Percentiles rank a stretch among this genome's conserved stretches.
Evolutionary conservation across 2,329 filamentous ascomycete genomes (phyloP).

Genomic region (Diaporthe longicolla): DNA sequence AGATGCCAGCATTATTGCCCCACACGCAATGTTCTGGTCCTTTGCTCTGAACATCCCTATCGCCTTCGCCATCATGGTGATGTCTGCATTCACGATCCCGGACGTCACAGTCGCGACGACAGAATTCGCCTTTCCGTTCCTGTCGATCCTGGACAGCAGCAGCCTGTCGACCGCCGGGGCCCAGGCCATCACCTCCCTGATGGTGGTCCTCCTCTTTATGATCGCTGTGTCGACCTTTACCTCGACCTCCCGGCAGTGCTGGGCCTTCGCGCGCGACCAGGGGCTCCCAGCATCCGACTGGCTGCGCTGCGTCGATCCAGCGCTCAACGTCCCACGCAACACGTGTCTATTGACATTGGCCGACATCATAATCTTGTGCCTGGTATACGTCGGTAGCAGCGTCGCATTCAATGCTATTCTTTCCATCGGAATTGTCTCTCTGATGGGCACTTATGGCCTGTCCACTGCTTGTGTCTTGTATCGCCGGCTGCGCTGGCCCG

Average conservation of each 20-base stretch:
- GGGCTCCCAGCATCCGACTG: conserved; percentile 57
- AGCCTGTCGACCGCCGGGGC: conserved; percentile 52
- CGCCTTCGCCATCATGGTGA: conserved; percentile 46
- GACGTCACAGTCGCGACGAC: conserved; percentile 54
- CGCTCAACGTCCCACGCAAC: conserved; percentile 21
- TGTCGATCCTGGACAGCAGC: conserved; percentile 66
- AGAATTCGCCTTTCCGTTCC: conserved; percentile 70
- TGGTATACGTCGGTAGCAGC: conserved; percentile 13
- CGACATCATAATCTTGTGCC: conserved; percentile 2
- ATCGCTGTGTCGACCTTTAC: conserved; percentile 68
- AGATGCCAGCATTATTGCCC: conserved; percentile 47
- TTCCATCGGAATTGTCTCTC: conserved; percentile 63
- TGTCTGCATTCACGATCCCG: conserved; percentile 2
- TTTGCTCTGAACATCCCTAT: conserved; percentile 51
- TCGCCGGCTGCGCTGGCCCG: conserved; percentile 54
- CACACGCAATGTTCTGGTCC: conserved; percentile 52
- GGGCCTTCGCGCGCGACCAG: conserved; percentile 65
- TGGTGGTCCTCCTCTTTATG: conserved; percentile 63
- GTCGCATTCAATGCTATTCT: conserved; percentile 44
- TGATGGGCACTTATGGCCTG: conserved; percentile 67
- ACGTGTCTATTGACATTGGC: background rate
- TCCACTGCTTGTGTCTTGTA: conserved; percentile 60
- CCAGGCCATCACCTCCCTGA: conserved; percentile 64
- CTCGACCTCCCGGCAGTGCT: conserved; percentile 70
- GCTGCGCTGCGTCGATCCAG: conserved; percentile 50